phyloP scores from a whole-genome alignment of 768 basidiomycete species.

The Leccinellum albellum region DNA sequence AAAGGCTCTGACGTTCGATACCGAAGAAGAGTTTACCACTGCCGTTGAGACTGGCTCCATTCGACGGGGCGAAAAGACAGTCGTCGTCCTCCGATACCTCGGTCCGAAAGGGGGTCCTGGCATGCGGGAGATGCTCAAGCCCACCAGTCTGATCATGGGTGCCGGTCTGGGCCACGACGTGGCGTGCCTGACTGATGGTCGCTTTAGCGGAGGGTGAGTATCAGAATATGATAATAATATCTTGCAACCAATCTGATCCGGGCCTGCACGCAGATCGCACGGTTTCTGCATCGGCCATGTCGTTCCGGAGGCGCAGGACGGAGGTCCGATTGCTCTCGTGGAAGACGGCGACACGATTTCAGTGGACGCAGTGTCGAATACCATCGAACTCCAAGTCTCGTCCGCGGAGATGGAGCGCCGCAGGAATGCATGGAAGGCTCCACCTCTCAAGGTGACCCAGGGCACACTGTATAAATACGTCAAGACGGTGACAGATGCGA shows the following conservation, averaged over 20 bases:
- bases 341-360: constrained; percentile 83
- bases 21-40: constrained; percentile 80
- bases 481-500: constrained; percentile 85
- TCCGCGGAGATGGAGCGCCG: constrained; percentile 76
- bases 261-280: constrained; percentile 62
- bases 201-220: constrained; percentile 94
- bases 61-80: constrained; percentile 95
- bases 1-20: constrained; percentile 89
- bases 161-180: constrained; percentile 95
- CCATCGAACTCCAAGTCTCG: constrained; percentile 72
- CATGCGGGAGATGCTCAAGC: constrained; percentile 99
- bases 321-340: constrained; percentile 89
- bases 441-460: constrained; percentile 77
- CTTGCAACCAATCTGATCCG: constrained; percentile 15
- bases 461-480: constrained; percentile 89
- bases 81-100: constrained; percentile 91
- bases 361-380: constrained; percentile 86
- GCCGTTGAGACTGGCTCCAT: constrained; percentile 88
- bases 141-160: constrained; percentile 97
- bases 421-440: constrained; percentile 71
- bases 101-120: constrained; percentile 97
- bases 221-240: constrained; percentile 4
- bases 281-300: constrained; percentile 98
- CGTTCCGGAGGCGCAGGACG: constrained; percentile 92
- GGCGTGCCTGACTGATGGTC: constrained; percentile 94